Evolutionary conservation across 1,284 basidiomycete genomes (phyloP), one percentile per base, ranked within the genome.

Genomic region (Ganoderma meredithae): DNA sequence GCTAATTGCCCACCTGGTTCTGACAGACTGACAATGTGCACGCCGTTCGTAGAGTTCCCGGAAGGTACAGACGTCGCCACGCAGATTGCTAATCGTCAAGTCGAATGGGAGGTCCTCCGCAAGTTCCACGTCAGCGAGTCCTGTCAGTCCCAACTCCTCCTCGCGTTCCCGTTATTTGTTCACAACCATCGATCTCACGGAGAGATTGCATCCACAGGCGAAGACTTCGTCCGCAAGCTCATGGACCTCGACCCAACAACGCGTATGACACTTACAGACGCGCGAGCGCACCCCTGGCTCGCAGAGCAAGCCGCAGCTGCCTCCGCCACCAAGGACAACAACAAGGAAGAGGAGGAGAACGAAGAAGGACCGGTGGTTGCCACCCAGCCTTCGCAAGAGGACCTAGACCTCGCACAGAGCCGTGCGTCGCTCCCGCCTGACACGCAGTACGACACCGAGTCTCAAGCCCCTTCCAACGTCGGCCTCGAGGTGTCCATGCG

Each of bases 41-140:
- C 81, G 25, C 91, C 93, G 0, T 95, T 95, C 79, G 79, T 88
- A 25, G 91, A 94, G 72, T 88, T 90, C 27, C 87, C 88, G 1
- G 78, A 76, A 27, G 82, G 83, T 22, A 78, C 81, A 1, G 89
- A 89, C 66, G 81, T 91, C 61, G 81, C 83, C 40, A 76, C 81
- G 36, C 84, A 87, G 13, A 88, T 93, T 53, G 76, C 80, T 0
- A 79, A 77, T 33, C 89, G 94, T 17, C 77, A 72, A 2, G 85
- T 94, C 63, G 89, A 94, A 69, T 93, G 90, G 88, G 70, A 75
- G 0, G 75, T 81, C n/a, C 83, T 96, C 44, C 64, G 78, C 25
- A 56, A 77, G 1, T 39, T 27, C 22, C n/a, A 60, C 6, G 60
- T 65, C 56, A 70, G 64, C 61, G 60, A 60, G 17, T 39, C 59